These are phyloP conservation scores for Stentor coeruleus DNA, from an alignment of 73 alveolate species.

Conservation along the genomic window DNA sequence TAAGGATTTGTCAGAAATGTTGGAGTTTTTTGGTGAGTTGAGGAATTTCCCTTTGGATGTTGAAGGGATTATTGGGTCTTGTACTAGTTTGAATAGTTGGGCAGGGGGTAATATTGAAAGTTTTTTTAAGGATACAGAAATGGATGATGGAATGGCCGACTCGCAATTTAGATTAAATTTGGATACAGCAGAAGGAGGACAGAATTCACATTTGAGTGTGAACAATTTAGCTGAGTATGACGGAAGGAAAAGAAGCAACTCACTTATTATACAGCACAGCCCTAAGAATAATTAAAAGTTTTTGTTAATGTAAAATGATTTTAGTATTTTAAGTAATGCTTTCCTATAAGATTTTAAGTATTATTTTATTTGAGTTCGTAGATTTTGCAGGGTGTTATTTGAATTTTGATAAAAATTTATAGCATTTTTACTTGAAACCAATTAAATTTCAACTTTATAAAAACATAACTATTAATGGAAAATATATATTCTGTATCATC, in stretches of 20 bases:
- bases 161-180: not conserved
- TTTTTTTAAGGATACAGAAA: conserved; percentile 47
- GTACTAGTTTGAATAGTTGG: no score
- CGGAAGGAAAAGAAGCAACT: not conserved
- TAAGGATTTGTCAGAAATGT: not conserved
- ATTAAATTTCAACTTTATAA: not conserved
- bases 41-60: no score
- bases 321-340: not conserved
- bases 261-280: not conserved
- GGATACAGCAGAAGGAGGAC: not conserved
- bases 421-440: not conserved
- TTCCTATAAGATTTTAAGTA: not conserved
- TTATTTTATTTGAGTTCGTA: not conserved
- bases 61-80: no score
- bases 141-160: not conserved
- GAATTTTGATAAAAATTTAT: not conserved
- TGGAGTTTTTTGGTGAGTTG: not conserved
- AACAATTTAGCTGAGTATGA: not conserved
- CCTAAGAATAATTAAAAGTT: not conserved
- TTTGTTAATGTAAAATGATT: not conserved
- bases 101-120: no score
- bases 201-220: not conserved
- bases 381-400: not conserved
- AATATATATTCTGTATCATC: not conserved
- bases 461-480: not conserved